Base-by-base conservation (phyloP, 2,329 filamentous ascomycete genomes). In the Colletotrichum sp. region DNA sequence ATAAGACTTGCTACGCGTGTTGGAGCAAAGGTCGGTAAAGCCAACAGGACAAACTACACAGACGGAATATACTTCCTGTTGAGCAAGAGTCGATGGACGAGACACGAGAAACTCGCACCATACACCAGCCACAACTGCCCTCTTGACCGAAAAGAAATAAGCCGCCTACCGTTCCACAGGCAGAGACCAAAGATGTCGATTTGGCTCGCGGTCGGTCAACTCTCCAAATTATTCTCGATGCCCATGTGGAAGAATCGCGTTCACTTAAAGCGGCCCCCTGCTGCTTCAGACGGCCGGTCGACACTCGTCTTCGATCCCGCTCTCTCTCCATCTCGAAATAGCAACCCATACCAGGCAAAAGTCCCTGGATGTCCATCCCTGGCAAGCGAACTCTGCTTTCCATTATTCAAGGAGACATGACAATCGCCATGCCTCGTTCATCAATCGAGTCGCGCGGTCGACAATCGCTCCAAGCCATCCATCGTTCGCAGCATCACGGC, bases 61-160 rank as follows among this genome's bases (percentile, higher is more conserved):
- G n/a, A 48, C 10, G 6, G 43, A 48, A 48, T n/a, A 1, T 48
- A 1, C 43, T 48, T 48, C 0, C 1, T 13, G 43, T 0, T 21
- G 43, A 52, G 1, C n/a, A 21, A 52, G 43, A 21, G 18, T 21
- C 43, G 43, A 52, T 52, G 43, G 43, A 13, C 43, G 0, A 21
- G 43, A 52, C 0, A 21, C 43, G 2, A 13, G 1, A 2, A 2
- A 21, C n/a, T 21, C 12, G n/a, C 43, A 21, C 21, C n/a, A 13
- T n/a, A 52, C 43, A 2, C 10, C 18, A 4, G 9, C 3, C 18
- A 21, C 12, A 21, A 3, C 8, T 21, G 43, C 43, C 10, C 43
- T 3, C 43, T 52, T 21, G 43, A 52, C 43, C 6, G 43, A 52
- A 13, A 13, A 52, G 43, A 52, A 52, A 13, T 0, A 21, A 2